Evolutionary conservation across 2,329 filamentous ascomycete species (phyloP), one percentile per base, ranked within the genome.

Genomic region (Sodiomyces alkalinus): DNA sequence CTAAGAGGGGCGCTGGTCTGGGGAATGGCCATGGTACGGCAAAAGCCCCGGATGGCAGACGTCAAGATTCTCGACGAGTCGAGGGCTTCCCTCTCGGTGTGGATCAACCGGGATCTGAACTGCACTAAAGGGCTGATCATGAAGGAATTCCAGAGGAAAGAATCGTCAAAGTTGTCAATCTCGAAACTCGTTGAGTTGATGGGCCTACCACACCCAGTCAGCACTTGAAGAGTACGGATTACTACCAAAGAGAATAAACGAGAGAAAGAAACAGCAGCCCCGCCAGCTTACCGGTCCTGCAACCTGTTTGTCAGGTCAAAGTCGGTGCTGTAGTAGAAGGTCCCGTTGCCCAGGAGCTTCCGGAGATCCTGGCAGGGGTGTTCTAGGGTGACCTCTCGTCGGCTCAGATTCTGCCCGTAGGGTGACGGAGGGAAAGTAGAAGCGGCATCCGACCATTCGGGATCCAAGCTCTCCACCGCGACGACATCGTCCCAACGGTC

Each of bases 281-380:
- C 6, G 21, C 11, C 6, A 6, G 34, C 47, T 31, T 40, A 83
- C 69, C 87, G 74, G 46, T 94, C 80, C 52, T 98, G 90, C 37
- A 96, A 58, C 40, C 90, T 71, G 52, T 92, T 86, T 4, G 90
- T 98, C 27, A 98, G 62, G 48, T 98, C 87, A 50, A 98, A 98
- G 51, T 96, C 85, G n/a, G 83, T 82, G 48, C 85, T 94, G 57
- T 94, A 98, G 51, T 96, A 98, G 49, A 98, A 98, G 17, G 80
- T 92, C 16, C 87, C 86, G 49, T 92, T 86, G 46, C 82, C 79
- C 31, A 98, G 61, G 20, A 98, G 68, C 61, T 93, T 96, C 52
- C 87, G 86, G 34, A 98, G 54, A 25, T 90, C 81, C 42, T 83
- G 61, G 51, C 87, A 96, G 6, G 90, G 90, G 51, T 94, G 85